Percentiles rank a stretch among this genome's conserved stretches.
Conservation (phyloP, 768 basidiomycete genomes). For the Myochromella boudieri region DNA sequence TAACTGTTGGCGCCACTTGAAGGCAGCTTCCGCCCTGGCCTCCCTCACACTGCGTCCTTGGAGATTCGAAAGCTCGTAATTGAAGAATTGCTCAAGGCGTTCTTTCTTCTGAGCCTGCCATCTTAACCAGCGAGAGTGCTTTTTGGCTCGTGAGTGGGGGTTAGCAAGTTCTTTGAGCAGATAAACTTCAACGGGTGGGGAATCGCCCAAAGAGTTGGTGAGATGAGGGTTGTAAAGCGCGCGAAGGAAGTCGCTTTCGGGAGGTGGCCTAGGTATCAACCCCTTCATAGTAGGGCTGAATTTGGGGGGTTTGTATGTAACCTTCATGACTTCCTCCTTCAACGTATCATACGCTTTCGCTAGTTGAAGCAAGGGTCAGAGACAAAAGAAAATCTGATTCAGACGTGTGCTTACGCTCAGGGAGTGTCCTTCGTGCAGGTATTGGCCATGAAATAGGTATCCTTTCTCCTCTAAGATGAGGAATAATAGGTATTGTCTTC, state of each 20-base stretch:
- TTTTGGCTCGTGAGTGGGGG: constrained; percentile 82
- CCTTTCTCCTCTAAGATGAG: constrained; percentile 38
- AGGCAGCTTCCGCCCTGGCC: constrained; percentile 72
- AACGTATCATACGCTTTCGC: constrained; percentile 66
- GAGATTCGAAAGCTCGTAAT: constrained; percentile 52
- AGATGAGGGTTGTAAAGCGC: constrained; percentile 57
- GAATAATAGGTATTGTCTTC: constrained; percentile 58
- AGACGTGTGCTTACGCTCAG: constrained; percentile 39
- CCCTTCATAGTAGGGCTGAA: constrained; percentile 39
- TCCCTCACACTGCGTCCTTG: constrained; percentile 61
- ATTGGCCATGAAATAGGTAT: constrained; percentile 74
- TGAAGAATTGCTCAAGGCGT: constrained; percentile 53
- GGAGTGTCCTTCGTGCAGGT: constrained; percentile 36
- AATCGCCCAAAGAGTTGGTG: constrained; percentile 42
- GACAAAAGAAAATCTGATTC: constrained; percentile 1
- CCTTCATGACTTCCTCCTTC: constrained; percentile 56
- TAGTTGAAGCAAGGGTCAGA: constrained; percentile 22
- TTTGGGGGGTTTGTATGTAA: constrained; percentile 70
- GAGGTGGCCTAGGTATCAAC: constrained; percentile 38
- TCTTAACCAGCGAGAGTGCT: constrained; percentile 72
- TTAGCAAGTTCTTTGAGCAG: constrained; percentile 73
- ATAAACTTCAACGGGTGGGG: constrained; percentile 64
- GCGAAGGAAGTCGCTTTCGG: constrained; percentile 59
- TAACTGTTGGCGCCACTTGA: constrained; percentile 66
- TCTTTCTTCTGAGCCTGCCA: constrained; percentile 45